A percentile compares a stretch with the other conserved stretches of the same genome.
Conservation (phyloP, 2,329 filamentous ascomycete genomes). For the Pochonia chlamydosporia region DNA sequence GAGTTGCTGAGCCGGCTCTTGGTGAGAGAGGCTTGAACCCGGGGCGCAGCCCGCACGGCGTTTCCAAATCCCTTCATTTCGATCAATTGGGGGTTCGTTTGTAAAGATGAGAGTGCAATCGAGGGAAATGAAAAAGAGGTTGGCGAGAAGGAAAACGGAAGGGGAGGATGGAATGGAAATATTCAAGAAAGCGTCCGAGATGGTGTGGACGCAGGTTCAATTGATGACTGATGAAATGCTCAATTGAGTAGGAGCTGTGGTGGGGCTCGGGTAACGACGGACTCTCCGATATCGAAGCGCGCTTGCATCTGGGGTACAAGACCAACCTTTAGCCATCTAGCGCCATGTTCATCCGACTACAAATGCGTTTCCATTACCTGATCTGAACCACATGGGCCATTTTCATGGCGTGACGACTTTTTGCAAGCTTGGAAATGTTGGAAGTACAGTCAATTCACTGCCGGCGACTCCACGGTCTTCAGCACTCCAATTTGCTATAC, state of each 20-base stretch:
- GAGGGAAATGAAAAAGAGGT: slow-evolving; percentile 2
- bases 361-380: background rate
- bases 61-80: slow-evolving; percentile 26
- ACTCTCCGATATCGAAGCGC: slow-evolving; percentile 18
- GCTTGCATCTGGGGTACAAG: background rate
- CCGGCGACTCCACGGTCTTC: too few species aligned
- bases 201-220: slow-evolving; percentile 8
- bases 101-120: slow-evolving; percentile 4
- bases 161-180: slow-evolving; percentile 4
- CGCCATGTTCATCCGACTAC: background rate
- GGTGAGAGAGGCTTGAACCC: slow-evolving; percentile 13
- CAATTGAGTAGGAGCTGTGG: slow-evolving; percentile 12
- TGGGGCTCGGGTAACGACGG: slow-evolving; percentile 21
- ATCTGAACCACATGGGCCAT: background rate
- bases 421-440: too few species aligned
- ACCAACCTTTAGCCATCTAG: background rate
- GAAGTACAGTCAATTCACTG: background rate
- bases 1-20: slow-evolving; percentile 1
- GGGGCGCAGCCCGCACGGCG: slow-evolving; percentile 24
- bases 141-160: slow-evolving; percentile 9
- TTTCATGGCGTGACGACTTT: too few species aligned
- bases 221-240: slow-evolving; percentile 10
- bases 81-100: background rate
- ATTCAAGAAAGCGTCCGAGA: background rate
- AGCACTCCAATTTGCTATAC: background rate